Base-by-base conservation (phyloP, 176 grass and related monocot species). In the Thalia dealbata region DNA sequence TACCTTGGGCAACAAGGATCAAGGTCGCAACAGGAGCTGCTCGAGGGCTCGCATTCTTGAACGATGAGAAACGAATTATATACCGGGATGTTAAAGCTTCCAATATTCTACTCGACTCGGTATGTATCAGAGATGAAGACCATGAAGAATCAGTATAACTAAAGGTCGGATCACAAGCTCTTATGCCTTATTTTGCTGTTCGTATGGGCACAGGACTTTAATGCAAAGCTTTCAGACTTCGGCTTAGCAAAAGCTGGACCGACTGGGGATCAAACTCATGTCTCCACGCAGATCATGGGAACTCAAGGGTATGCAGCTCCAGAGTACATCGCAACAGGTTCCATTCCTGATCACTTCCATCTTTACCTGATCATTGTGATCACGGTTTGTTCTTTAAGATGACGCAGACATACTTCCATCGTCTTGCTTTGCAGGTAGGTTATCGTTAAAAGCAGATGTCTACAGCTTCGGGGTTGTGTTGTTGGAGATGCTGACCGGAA, bases 251-350 rank as follows among this genome's bases (percentile, higher is more conserved):
- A 71, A 29, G 69, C 24, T 71, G 69, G 69, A 19, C 69, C 69
- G 29, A 71, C 45, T 10, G 69, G 69, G 24, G 69, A 71, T 28
- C 48, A 41, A 51, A 52, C 69, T 51, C 69, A 71, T 71, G 69
- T 71, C 24, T 51, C 69, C 3, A 71, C 69, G 8, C 69, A 71
- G 19, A 23, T 71, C 69, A 71, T 71, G 69, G 69, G 69, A 48
- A 71, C 69, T 71, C 45, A 71, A 28, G 69, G 69, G 52, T 71
- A 71, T 29, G 69, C 69, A 29, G 69, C 69, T 71, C 69, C 69
- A 16, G 69, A 71, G 46, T 71, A 71, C 14, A 30, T 71, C 3
- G 69, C 69, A 35, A 65, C 62, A 65, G 62, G 62, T 65, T 18
- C 28, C 28, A 6, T 65, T 16, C 26, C 22, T 58, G 15, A n/a